These are phyloP conservation scores for Emydomyces testavorans DNA, from an alignment of 2,329 filamentous ascomycete genomes.

Conservation along the genomic window DNA sequence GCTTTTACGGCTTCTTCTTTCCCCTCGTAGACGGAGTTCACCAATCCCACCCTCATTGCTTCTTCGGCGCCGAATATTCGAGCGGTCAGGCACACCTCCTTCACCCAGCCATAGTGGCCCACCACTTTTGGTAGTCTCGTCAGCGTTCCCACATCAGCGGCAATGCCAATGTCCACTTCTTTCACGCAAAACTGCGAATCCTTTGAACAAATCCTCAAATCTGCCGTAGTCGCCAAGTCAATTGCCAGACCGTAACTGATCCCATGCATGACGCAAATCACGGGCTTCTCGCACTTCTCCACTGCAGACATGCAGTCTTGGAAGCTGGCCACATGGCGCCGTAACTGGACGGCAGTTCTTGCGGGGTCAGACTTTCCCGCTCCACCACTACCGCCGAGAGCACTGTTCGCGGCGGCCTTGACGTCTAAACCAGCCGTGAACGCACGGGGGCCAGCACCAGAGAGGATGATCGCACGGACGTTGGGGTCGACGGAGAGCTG, in stretches of 20 bases:
- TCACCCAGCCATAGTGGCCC: conserved; percentile 38
- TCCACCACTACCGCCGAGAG: conserved; percentile 31
- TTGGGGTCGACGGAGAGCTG: conserved; percentile 59
- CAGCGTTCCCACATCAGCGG: conserved; percentile 40
- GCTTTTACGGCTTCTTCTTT: conserved; percentile 54
- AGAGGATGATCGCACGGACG: conserved; percentile 66
- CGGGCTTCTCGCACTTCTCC: conserved; percentile 83
- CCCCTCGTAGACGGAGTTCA: conserved; percentile 30
- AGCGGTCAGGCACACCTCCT: conserved; percentile 38
- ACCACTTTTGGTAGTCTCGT: conserved; percentile 39
- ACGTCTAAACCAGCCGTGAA: conserved; percentile 85
- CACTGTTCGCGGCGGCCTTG: conserved; percentile 50
- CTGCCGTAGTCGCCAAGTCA: conserved; percentile 42
- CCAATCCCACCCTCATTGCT: conserved; percentile 35
- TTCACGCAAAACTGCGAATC: conserved; percentile 35
- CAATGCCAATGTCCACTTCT: conserved; percentile 41
- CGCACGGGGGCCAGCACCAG: conserved; percentile 67
- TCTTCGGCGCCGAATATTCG: conserved; percentile 36
- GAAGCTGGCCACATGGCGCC: conserved; percentile 64
- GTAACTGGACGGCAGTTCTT: conserved; percentile 50
- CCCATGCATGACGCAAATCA: conserved; percentile 71
- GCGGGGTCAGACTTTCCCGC: conserved; percentile 44
- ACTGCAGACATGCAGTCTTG: conserved; percentile 65
- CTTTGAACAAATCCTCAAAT: conserved; percentile 33
- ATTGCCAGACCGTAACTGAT: conserved; percentile 67